phyloP scores from a whole-genome alignment of 2,329 filamentous ascomycete genomes.

The Ascochyta koolunga region DNA sequence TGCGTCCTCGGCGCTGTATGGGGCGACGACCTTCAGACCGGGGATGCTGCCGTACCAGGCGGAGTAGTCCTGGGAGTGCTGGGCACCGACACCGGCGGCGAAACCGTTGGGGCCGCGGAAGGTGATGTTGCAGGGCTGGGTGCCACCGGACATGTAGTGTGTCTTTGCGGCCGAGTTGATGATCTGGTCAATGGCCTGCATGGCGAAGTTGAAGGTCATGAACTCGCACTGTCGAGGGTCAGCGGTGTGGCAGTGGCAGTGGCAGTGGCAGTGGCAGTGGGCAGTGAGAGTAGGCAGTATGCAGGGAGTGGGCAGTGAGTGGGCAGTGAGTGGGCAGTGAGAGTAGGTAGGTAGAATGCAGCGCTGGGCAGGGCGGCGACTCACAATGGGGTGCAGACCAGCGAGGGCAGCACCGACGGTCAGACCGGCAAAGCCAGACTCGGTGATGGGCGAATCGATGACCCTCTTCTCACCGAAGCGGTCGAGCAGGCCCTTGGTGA shows the following conservation, averaged over 20 bases:
- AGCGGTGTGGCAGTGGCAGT: slow-evolving; percentile 16
- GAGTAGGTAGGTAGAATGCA: too few relatives aligned
- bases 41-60: slow-evolving; percentile 99
- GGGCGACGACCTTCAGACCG: slow-evolving; percentile 93
- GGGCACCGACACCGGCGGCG: slow-evolving; percentile 90
- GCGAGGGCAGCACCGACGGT: slow-evolving; percentile 94
- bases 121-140: slow-evolving; percentile 99
- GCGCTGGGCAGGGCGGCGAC: slow-evolving; percentile 39
- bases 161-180: slow-evolving; percentile 99
- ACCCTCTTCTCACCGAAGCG: slow-evolving; percentile 97
- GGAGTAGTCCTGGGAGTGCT: slow-evolving; percentile 98
- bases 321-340: too few relatives aligned
- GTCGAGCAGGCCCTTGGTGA: slow-evolving; percentile 96
- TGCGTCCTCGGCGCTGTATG: slow-evolving; percentile 96
- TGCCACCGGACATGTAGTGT: slow-evolving; percentile 99
- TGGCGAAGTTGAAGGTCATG: slow-evolving; percentile 99
- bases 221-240: slow-evolving; percentile 79
- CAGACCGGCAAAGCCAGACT: slow-evolving; percentile 92
- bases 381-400: slow-evolving; percentile 89
- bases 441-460: slow-evolving; percentile 98
- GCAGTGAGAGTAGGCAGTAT: too few relatives aligned
- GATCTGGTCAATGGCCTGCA: slow-evolving; percentile 99
- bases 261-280: too few relatives aligned
- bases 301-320: too few relatives aligned
- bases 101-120: slow-evolving; percentile 99